A percentile compares a stretch with the other conserved stretches of the same genome.
phyloP scores from a whole-genome alignment of 257 asterid species.

The Solanum bukasovii region DNA sequence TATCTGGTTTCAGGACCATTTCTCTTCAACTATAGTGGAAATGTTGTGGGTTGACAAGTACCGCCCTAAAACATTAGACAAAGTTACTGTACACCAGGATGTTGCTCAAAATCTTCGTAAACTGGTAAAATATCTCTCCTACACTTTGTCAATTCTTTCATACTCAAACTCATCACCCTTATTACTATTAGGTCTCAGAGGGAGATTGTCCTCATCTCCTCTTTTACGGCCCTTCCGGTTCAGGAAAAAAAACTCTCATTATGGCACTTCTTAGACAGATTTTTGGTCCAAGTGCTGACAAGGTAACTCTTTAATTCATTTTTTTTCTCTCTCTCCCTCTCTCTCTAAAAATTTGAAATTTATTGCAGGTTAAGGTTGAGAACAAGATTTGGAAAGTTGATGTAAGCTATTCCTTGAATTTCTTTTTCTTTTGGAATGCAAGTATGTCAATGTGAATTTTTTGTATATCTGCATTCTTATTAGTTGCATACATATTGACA shows the following conservation, averaged over 20 bases:
- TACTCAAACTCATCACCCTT: neutral
- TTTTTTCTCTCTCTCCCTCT: neutral
- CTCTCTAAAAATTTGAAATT: neutral
- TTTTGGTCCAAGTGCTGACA: conserved; percentile 87
- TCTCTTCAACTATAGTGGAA: neutral
- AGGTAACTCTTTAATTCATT: conserved; percentile 31
- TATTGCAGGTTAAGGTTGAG: conserved; percentile 88
- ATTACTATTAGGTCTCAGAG: conserved; percentile 54
- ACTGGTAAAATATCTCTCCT: conserved; percentile 31
- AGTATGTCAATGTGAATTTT: neutral
- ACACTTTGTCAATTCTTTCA: neutral
- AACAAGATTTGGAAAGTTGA: conserved; percentile 92
- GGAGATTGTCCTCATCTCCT: conserved; percentile 96
- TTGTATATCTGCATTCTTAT: neutral
- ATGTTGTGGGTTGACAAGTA: conserved; percentile 98
- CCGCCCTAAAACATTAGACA: conserved; percentile 93
- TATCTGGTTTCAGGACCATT: neutral
- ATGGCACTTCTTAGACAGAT: conserved; percentile 95
- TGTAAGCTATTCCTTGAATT: conserved; percentile 37
- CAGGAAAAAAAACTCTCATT: conserved; percentile 95
- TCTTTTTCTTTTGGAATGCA: neutral
- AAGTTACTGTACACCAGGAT: conserved; percentile 65
- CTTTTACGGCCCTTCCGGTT: conserved; percentile 91
- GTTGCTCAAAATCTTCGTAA: conserved; percentile 86
- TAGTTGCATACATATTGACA: neutral